Percentiles rank a stretch among this genome's conserved stretches.
phyloP scores from a whole-genome alignment of 495 filamentous ascomycete species.

The Aspergillus cavernicola region DNA sequence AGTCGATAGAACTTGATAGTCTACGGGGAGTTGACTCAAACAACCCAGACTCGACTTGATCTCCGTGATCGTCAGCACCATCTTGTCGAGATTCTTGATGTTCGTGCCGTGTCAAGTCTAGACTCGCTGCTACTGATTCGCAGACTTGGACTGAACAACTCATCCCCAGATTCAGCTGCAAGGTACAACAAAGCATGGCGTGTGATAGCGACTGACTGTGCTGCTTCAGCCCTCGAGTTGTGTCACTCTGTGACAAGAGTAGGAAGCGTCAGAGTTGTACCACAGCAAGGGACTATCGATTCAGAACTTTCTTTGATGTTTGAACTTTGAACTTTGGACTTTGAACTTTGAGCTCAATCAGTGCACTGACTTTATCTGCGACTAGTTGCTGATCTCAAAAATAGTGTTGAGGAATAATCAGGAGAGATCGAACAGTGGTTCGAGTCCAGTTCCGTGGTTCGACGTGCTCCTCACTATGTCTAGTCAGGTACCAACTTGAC shows the following conservation, averaged over 20 bases:
- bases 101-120: neutral
- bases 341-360: too few relatives aligned
- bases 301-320: neutral
- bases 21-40: too few relatives aligned
- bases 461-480: too few relatives aligned
- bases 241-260: neutral
- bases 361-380: neutral
- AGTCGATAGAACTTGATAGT: too few relatives aligned
- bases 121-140: neutral
- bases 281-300: constrained; percentile 1
- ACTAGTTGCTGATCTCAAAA: constrained; percentile 2
- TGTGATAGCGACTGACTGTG: neutral
- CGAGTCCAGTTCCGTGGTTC: neutral
- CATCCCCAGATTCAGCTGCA: neutral
- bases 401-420: neutral
- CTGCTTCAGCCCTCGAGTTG: neutral
- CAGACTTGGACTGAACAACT: neutral
- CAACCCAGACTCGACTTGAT: too few relatives aligned
- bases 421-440: neutral
- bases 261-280: neutral
- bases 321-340: too few relatives aligned
- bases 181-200: neutral
- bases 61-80: neutral
- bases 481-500: too few relatives aligned
- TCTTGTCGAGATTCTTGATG: too few relatives aligned